Conservation (phyloP, 495 filamentous ascomycete genomes). For the Aspergillus homomorphus region DNA sequence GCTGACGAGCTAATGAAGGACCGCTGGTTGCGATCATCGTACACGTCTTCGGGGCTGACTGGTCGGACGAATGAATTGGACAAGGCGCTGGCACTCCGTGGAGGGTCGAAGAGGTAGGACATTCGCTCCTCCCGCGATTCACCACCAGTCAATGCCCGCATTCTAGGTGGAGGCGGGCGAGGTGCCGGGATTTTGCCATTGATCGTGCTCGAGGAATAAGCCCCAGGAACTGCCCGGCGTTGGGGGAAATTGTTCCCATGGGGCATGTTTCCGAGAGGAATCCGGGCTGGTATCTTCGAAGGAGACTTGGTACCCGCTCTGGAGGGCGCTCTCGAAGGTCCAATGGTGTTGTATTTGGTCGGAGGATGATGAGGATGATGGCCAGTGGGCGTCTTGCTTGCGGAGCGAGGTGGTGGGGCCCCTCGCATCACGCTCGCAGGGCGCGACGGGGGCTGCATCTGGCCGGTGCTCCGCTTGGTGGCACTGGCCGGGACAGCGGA, state of each 20-base stretch:
- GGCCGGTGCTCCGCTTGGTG: conserved; percentile 23
- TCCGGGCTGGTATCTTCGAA: conserved; percentile 77
- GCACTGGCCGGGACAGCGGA: conserved; percentile 50
- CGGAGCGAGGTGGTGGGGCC: conserved; percentile 52
- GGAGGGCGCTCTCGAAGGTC: conserved; percentile 33
- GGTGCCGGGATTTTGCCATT: conserved; percentile 59
- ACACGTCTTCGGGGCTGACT: conserved; percentile 79
- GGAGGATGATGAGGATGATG: conserved; percentile 32
- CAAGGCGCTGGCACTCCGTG: conserved; percentile 62
- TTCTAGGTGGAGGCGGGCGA: conserved; percentile 78
- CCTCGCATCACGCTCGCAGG: conserved; percentile 35
- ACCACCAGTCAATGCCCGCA: conserved; percentile 75
- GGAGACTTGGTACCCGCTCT: conserved; percentile 54
- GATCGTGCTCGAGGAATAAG: conserved; percentile 51
- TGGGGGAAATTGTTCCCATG: conserved; percentile 83
- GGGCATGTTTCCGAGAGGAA: conserved; percentile 74
- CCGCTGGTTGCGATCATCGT: conserved; percentile 64
- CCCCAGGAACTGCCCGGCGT: conserved; percentile 52
- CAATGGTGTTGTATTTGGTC: conserved; percentile 57
- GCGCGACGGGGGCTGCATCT: conserved; percentile 31
- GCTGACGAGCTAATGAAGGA: conserved; percentile 49
- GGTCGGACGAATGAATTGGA: conserved; percentile 69
- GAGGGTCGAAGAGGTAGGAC: conserved; percentile 55
- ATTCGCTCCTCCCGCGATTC: conserved; percentile 63
- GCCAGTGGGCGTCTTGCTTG: conserved; percentile 68